Base-by-base conservation (phyloP, 176 grass and related monocot species). In the Typha latifolia region DNA sequence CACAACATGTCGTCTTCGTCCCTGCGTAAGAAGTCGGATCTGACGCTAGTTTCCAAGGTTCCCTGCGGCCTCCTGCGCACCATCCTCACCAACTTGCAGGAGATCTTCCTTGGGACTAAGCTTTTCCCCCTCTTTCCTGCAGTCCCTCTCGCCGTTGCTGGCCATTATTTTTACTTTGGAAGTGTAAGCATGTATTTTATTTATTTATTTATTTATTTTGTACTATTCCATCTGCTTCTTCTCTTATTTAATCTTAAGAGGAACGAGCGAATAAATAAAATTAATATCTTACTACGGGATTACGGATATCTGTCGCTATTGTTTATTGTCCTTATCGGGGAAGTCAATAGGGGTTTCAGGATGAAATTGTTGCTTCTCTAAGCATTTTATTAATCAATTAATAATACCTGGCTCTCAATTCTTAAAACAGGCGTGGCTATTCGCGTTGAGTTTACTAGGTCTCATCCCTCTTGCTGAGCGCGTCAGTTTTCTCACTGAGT, bases 51-150 rank as follows among this genome's bases (percentile, higher is more conserved):
- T 49, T 49, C 68, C 75, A 99, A 83, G 89, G 86, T 99, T n/a
- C 89, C 80, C 14, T 69, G 80, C 8, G 69, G n/a, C 14, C n/a
- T 79, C 61, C 71, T 99, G 5, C 69, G 83, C 0, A 63, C 48
- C 2, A 3, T 93, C 0, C 78, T 99, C 1, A 70, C 83, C 48
- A 99, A 90, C 78, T 74, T 93, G 61, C 89, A 99, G 77, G 94
- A 90, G 83, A 68, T 99, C 12, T 78, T 93, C 76, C 76, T 99
- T 32, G 90, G 82, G 71, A 99, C 94, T 74, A 99, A 99, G 86
- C 83, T 99, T 68, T 78, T 78, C 69, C 21, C 87, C 49, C 94
- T 99, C 70, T 99, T 93, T 78, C 48, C 80, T 52, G 79, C 77
- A 61, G 84, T 99, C 1, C 77, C 82, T n/a, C 81, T 90, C 31